A percentile compares a stretch with the other conserved stretches of the same genome.
These are phyloP conservation scores for Syzygium grande DNA, from an alignment of 345 rosid species.

Conservation along the genomic window DNA sequence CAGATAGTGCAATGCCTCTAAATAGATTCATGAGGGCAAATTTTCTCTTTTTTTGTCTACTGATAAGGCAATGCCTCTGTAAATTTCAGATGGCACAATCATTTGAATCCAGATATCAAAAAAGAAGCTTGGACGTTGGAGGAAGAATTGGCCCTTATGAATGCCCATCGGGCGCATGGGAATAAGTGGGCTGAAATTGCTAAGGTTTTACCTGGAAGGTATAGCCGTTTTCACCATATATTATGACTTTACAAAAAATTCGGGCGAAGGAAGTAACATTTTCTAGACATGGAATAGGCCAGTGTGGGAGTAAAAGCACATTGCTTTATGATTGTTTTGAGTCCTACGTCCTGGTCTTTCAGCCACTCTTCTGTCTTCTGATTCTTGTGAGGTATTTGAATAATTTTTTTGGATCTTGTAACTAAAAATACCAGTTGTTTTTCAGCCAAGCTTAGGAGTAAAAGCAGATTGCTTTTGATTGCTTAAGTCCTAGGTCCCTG, in stretches of 20 bases:
- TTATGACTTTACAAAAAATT: neutral
- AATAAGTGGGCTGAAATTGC: constrained; percentile 99
- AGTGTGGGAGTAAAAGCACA: neutral
- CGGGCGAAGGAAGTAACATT: neutral
- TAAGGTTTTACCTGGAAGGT: constrained; percentile 98
- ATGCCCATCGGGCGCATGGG: constrained; percentile 67
- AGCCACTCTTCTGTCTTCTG: neutral
- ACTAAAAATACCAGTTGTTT: neutral
- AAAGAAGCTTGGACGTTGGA: constrained; percentile 92
- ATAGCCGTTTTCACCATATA: neutral
- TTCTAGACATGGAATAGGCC: neutral
- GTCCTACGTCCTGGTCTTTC: neutral
- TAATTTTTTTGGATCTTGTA: neutral
- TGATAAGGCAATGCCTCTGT: neutral
- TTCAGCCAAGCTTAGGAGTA: neutral
- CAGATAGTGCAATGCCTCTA: neutral
- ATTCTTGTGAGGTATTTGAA: neutral
- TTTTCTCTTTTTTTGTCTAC: neutral
- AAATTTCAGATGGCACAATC: constrained; percentile 93
- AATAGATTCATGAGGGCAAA: neutral
- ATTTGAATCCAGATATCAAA: constrained; percentile 91
- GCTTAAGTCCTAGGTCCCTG: neutral
- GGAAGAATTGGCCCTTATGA: constrained; percentile 78
- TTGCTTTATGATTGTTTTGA: neutral
- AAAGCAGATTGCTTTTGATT: neutral